Evolutionary conservation across 1,284 basidiomycete genomes (phyloP), one percentile per base, ranked within the genome.

Genomic region (Leccinum pseudoinsigne): DNA sequence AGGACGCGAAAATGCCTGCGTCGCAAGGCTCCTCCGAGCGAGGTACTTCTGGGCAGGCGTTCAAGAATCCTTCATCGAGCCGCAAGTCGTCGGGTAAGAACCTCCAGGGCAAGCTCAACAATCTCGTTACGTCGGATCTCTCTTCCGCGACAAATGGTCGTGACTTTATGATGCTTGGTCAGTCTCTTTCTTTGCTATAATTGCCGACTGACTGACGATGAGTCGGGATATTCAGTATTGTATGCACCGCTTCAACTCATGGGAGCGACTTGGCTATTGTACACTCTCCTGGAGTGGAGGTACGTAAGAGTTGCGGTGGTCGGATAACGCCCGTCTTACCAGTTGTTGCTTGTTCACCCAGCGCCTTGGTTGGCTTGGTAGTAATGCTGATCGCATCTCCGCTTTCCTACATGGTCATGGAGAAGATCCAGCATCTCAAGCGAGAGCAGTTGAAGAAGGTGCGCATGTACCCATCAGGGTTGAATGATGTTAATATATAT

Each of bases 391-490:
- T 31, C 10, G 23, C 26, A 50, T 58, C 57, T 10, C 57, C 57
- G 5, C 40, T 58, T 18, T 31, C 57, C n/a, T 58, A 11, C 7
- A 21, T 47, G 8, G 18, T 58, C 7, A 18, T 58, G 57, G 16
- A 11, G 57, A 47, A 21, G 18, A 50, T 58, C 10, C 26, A 58
- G 18, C n/a, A 18, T 14, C 12, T 58, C n/a, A 58, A 50, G 18
- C 57, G 57, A 21, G 28, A 58, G 28, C 57, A 58, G 42, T 34
- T 47, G 23, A 47, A 45, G 18, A 58, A 50, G 57, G 57, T 58
- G 5, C n/a, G 42, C 6, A 58, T 9, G n/a, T 31, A 11, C 10
- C n/a, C 2, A 31, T 47, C 12, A 14, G 12, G 16, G n/a, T 54
- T 26, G n/a, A 58, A 21, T 34, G 28, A 50, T 8, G n/a, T 42